Base-by-base conservation (phyloP, 2,329 filamentous ascomycete species). In the Neurospora sp. region DNA sequence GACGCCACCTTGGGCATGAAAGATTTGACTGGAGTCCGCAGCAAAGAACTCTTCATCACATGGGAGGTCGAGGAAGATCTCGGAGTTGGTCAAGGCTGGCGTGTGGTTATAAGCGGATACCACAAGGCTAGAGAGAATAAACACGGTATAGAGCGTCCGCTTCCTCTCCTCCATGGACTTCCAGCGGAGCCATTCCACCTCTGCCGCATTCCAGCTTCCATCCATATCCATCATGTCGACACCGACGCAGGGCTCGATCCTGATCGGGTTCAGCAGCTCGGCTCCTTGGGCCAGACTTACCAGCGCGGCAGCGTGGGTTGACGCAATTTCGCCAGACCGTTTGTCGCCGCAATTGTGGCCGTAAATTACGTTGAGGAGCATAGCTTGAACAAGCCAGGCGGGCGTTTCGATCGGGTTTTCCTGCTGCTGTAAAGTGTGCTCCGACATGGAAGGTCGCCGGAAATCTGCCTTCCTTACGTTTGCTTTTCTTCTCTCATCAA, bases 331-430 rank as follows among this genome's bases (percentile, higher is more conserved):
- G 71, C 92, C 93, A 28, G 93, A 91, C 69, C 89, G 90, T 81
- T 96, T 95, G 78, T 98, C 95, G 43, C 92, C 93, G 78, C 93
- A 97, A 74, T 97, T 96, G 79, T 97, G 93, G 15, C 95, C 95
- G 78, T 97, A 98, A 17, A 97, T 92, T 43, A 98, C 92, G 78
- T 97, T 98, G 68, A 99, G 85, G 9, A 98, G 84, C 95, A 98
- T 98, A 0, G 95, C 93, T 80, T 98, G 96, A 17, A 98, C 93
- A 36, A 99, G 85, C 94, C 95, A 98, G 52, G 97, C 85, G 0
- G 95, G 95, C 2, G 94, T 95, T 74, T 93, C 89, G 46, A 89
- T 86, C 17, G 88, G 85, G 67, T 85, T 85, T 71, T 93, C 90
- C 69, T 84, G 81, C 19, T 80, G 78, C 66, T 84, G 82, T 13